Evolutionary conservation across 2,329 filamentous ascomycete genomes (phyloP).

Genomic region (Macroventuria anomochaeta): DNA sequence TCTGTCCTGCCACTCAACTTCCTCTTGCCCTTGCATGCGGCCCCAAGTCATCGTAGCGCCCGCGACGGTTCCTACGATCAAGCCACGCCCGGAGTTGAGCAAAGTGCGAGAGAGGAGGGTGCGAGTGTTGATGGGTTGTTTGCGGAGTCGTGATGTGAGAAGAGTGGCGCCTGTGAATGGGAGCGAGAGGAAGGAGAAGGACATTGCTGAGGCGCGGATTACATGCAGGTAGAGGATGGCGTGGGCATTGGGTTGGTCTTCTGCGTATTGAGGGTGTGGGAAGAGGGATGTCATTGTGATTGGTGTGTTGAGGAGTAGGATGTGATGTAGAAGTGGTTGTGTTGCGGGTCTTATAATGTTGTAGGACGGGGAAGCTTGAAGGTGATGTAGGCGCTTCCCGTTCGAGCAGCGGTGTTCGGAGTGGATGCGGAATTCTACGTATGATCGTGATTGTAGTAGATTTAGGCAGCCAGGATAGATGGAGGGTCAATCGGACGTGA

Average conservation of each 20-base stretch:
- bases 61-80: constrained; percentile 55
- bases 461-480: background rate
- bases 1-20: constrained; percentile 70
- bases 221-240: constrained; percentile 67
- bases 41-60: constrained; percentile 54
- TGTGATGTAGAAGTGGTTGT: background rate
- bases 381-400: background rate
- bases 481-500: background rate
- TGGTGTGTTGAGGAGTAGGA: background rate
- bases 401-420: too few species aligned
- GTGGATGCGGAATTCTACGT: too few species aligned
- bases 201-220: constrained; percentile 62
- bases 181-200: constrained; percentile 58
- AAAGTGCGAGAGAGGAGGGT: constrained; percentile 44
- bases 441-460: too few species aligned
- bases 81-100: constrained; percentile 55
- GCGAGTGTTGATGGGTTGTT: constrained; percentile 15
- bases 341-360: background rate
- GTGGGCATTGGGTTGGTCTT: constrained; percentile 65
- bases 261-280: constrained; percentile 64
- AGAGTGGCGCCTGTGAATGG: constrained; percentile 42
- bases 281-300: constrained; percentile 60
- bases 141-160: constrained; percentile 17
- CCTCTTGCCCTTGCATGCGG: constrained; percentile 63
- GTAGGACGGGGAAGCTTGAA: background rate